phyloP scores from a whole-genome alignment of 306 rosid species.

The Trichosanthes truncata region DNA sequence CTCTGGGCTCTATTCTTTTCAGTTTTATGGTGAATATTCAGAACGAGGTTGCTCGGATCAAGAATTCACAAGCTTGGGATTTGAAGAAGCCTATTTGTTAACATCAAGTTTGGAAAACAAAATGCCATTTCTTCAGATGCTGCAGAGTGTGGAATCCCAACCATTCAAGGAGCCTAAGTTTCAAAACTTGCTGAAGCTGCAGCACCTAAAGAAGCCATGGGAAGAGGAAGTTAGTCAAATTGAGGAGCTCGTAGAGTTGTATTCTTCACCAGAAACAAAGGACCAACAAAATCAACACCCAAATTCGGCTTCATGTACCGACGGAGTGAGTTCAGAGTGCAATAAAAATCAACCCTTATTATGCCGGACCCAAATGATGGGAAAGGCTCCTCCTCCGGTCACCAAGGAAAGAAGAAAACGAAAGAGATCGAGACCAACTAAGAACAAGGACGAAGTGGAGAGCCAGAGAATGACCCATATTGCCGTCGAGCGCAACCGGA shows the following conservation, averaged over 20 bases:
- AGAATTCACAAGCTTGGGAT: constrained; percentile 17
- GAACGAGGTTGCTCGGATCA: constrained; percentile 42
- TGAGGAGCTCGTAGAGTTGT: constrained; percentile 41
- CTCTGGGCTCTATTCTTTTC: constrained; percentile 16
- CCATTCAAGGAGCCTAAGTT: constrained; percentile 54
- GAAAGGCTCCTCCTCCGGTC: constrained; percentile 19
- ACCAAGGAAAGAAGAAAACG: constrained; percentile 56
- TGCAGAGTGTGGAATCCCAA: constrained; percentile 63
- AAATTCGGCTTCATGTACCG: constrained; percentile 6
- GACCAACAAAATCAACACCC: constrained; percentile 21
- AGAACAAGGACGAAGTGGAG: constrained; percentile 91
- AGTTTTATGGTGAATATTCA: constrained; percentile 57
- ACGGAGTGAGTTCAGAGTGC: constrained; percentile 1
- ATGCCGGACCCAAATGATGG: constrained; percentile 14
- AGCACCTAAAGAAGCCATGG: constrained; percentile 49
- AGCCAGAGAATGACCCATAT: constrained; percentile 93
- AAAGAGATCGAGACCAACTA: constrained; percentile 59
- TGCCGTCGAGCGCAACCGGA: constrained; percentile 83
- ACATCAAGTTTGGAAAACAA: constrained; percentile 39
- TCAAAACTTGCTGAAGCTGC: constrained; percentile 59
- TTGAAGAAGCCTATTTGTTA: constrained; percentile 27
- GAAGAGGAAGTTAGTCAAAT: constrained; percentile 23
- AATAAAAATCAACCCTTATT: neutral
- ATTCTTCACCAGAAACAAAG: constrained; percentile 48
- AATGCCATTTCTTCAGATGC: constrained; percentile 83